Evolutionary conservation across 305 asterid genomes (phyloP), one percentile per base, ranked within the genome.

Genomic region (Caryopteris hybrid): DNA sequence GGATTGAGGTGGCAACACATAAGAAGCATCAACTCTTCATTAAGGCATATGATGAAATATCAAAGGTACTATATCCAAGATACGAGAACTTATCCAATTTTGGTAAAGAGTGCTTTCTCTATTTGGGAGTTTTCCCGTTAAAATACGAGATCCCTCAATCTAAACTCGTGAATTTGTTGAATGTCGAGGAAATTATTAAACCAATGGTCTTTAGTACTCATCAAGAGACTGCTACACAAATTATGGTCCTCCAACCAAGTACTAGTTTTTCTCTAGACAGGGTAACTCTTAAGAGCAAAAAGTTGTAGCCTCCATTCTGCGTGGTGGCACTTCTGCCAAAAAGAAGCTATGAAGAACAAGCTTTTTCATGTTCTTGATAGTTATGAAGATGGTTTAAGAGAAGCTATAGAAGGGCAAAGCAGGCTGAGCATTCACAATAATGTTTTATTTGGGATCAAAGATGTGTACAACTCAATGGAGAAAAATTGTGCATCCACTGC

Each of bases 291-390:
- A 31, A 8, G 5, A 23, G n/a, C 6, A 23, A 64, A 31, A 39
- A 48, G 13, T 1, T 50, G 61, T 14, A 22, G 61, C 51, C 50
- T 64, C 0, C 70, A 64, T 50, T 48, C 70, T 0, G 33, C 50
- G 0, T 64, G 60, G 60, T 64, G 59, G 70, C 60, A 64, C 23
- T 43, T 64, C 23, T 64, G 70, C 3, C 4, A 64, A 11, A 64
- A 4, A 64, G 70, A 64, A 51, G 70, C 39, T 36, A 29, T n/a
- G 14, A 33, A 33, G 38, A 36, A 50, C 0, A 22, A n/a, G n/a
- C 20, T 36, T 7, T 36, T 36, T 36, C 10, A 36, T 36, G 2
- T 36, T 10, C 11, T 36, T 5, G 10, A 6, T 36, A 36, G 51
- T 5, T 10, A 1, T 7, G 46, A 50, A 1, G 61, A 64, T 8